These are phyloP conservation scores for Cadophora malorum DNA, from an alignment of 2,329 filamentous ascomycete genomes.

Conservation along the genomic window DNA sequence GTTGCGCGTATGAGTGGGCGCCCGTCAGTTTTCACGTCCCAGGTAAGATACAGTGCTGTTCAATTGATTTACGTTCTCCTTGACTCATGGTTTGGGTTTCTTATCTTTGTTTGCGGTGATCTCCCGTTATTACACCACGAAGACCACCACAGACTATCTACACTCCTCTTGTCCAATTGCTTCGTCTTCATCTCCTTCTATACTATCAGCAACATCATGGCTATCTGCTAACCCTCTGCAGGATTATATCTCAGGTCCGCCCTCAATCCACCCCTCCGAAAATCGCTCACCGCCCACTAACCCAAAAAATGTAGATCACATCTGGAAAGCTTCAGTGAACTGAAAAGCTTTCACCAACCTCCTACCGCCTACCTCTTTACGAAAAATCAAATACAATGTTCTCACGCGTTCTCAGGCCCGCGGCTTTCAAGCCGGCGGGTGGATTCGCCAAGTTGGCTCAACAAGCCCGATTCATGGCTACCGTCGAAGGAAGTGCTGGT, in stretches of 20 bases:
- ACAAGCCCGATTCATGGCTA: constrained; percentile 63
- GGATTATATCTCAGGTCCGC: constrained; percentile 77
- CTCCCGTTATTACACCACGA: constrained; percentile 20
- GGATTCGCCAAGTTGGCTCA: constrained; percentile 41
- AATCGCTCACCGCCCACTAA: constrained; percentile 39
- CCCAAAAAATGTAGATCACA: constrained; percentile 46
- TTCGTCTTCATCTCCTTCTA: constrained; percentile 23
- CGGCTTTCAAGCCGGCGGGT: constrained; percentile 49
- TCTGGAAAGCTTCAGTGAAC: constrained; percentile 52
- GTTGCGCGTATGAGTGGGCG: constrained; percentile 84
- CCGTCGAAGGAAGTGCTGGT: constrained; percentile 72
- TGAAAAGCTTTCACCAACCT: constrained; percentile 41
- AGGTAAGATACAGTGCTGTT: constrained; percentile 59
- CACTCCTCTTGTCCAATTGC: constrained; percentile 22
- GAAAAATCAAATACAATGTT: constrained; percentile 59
- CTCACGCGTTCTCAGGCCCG: constrained; percentile 63
- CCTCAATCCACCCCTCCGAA: constrained; percentile 20
- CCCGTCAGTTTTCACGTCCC: constrained; percentile 84
- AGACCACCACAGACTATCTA: constrained; percentile 14
- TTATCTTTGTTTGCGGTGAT: constrained; percentile 34
- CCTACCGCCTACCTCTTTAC: constrained; percentile 31
- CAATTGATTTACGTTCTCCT: constrained; percentile 6
- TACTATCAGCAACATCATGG: constrained; percentile 29
- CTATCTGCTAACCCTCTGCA: constrained; percentile 54
- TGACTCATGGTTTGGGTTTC: constrained; percentile 14